Conservation (phyloP, 306 rosid species). For the Acacia melanoxylon region DNA sequence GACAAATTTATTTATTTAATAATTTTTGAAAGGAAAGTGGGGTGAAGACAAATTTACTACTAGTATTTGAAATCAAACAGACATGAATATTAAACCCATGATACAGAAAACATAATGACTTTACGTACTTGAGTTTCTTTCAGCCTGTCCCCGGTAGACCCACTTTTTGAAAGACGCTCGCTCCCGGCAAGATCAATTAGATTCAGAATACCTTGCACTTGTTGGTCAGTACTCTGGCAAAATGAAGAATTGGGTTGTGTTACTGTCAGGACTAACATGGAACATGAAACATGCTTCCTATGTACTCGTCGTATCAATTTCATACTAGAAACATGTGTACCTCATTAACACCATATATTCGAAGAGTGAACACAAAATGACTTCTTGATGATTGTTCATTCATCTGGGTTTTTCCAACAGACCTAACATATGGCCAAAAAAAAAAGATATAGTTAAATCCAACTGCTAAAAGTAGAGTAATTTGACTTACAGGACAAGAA, state of each 20-base stretch:
- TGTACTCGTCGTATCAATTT: constrained; percentile 4
- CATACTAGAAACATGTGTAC: constrained; percentile 42
- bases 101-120: constrained; percentile 4
- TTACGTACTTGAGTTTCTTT: constrained; percentile 89
- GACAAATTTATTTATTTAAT: not conserved
- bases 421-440: constrained; percentile 43
- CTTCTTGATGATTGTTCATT: constrained; percentile 98
- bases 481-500: not conserved
- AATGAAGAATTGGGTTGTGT: constrained; percentile 25
- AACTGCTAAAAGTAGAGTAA: not conserved
- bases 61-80: constrained; percentile 21
- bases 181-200: constrained; percentile 99
- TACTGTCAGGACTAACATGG: not conserved
- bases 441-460: constrained; percentile 18
- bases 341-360: constrained; percentile 93
- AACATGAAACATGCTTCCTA: not conserved
- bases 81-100: not conserved
- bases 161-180: constrained; percentile 96
- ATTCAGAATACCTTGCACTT: constrained; percentile 92
- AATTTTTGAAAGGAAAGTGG: not conserved
- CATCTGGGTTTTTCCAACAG: constrained; percentile 98
- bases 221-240: constrained; percentile 88
- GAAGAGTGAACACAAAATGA: constrained; percentile 94
- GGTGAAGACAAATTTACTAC: constrained; percentile 2
- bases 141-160: constrained; percentile 90